phyloP scores from a whole-genome alignment of 2,329 filamentous ascomycete species.

The Leptographium lundbergii region DNA sequence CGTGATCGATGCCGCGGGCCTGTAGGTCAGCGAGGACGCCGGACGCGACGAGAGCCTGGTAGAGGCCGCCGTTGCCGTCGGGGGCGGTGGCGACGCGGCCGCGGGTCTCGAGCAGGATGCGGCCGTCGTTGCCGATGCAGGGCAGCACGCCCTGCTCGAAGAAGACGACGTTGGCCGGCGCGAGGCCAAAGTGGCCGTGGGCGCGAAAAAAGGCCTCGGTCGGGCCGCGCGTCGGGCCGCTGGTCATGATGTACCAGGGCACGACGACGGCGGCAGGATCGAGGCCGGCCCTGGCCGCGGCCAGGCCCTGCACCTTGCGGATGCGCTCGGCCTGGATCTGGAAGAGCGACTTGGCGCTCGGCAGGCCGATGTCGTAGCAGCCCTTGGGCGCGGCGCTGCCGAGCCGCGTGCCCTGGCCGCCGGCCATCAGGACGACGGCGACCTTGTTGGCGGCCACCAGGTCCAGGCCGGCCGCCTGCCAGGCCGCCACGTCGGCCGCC shows the following conservation, averaged over 20 bases:
- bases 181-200: constrained; percentile 81
- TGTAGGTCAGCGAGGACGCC: constrained; percentile 80
- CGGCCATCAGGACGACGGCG: constrained; percentile 88
- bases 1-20: constrained; percentile 80
- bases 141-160: constrained; percentile 96
- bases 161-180: constrained; percentile 73
- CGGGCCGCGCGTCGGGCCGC: constrained; percentile 77
- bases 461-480: constrained; percentile 75
- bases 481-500: constrained; percentile 62
- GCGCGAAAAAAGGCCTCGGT: constrained; percentile 91
- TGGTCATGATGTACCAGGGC: constrained; percentile 99
- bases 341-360: constrained; percentile 88
- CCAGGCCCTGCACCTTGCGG: constrained; percentile 69
- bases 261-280: constrained; percentile 47
- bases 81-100: constrained; percentile 86
- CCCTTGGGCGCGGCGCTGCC: constrained; percentile 95
- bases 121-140: constrained; percentile 94
- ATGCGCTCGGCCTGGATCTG: constrained; percentile 96
- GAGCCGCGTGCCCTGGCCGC: constrained; percentile 87
- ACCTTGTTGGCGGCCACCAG: constrained; percentile 67
- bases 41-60: constrained; percentile 74
- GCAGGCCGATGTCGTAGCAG: constrained; percentile 91
- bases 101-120: constrained; percentile 89
- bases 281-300: constrained; percentile 44
- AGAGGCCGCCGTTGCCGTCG: constrained; percentile 94